Conservation (phyloP, 2,329 filamentous ascomycete species). For the Pseudogymnoascus sp. region DNA sequence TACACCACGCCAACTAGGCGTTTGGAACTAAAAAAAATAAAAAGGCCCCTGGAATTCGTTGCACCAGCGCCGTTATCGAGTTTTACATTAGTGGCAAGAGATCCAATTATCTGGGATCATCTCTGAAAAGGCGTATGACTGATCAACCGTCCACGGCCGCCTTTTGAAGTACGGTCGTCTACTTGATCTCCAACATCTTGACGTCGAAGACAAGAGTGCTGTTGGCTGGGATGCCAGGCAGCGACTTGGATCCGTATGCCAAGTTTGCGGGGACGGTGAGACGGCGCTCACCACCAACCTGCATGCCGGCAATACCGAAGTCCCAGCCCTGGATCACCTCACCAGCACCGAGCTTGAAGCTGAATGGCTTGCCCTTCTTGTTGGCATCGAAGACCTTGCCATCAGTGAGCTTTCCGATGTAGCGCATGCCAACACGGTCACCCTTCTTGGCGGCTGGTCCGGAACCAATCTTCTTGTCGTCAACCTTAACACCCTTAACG, state of each 20-base stretch:
- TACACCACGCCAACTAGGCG: constrained; percentile 15
- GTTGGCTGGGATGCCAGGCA: constrained; percentile 84
- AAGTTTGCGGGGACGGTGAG: constrained; percentile 80
- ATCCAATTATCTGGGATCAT: background rate
- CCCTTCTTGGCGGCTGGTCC: constrained; percentile 84
- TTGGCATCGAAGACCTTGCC: constrained; percentile 97
- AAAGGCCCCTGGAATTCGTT: background rate
- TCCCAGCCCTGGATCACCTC: constrained; percentile 99
- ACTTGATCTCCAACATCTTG: constrained; percentile 79
- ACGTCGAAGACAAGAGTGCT: constrained; percentile 88
- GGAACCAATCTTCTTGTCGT: constrained; percentile 87
- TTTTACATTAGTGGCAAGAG: constrained; percentile 9
- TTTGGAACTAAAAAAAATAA: background rate
- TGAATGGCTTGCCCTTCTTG: constrained; percentile 98
- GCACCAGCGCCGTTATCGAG: constrained; percentile 4
- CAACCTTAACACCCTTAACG: constrained; percentile 82
- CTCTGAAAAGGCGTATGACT: background rate
- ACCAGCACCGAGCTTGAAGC: constrained; percentile 86
- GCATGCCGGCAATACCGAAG: constrained; percentile 86
- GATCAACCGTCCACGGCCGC: background rate
- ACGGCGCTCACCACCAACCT: constrained; percentile 85
- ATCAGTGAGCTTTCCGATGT: constrained; percentile 93
- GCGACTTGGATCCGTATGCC: constrained; percentile 78
- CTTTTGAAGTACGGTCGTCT: constrained; percentile 30
- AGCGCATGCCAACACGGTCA: constrained; percentile 86